A percentile compares a stretch with the other conserved stretches of the same genome.
Evolutionary conservation across 805 yeast genomes (phyloP).

Genomic region (Candida boidinii): DNA sequence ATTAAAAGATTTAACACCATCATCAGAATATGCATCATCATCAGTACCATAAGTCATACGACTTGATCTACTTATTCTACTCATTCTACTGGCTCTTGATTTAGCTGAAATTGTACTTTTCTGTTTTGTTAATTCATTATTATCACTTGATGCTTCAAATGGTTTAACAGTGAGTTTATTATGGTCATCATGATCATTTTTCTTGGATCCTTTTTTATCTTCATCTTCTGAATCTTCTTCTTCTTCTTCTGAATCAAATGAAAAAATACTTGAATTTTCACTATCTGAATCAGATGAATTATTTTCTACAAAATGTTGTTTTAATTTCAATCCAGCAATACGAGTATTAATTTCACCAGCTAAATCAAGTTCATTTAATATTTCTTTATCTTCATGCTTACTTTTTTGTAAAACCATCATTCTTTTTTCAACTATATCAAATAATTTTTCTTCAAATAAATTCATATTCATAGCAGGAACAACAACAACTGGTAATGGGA

Average conservation of each 20-base stretch:
- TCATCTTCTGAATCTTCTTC: conserved; percentile 6
- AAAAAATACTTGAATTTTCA: conserved; percentile 1
- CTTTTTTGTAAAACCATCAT: conserved; percentile 7
- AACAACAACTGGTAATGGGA: conserved; percentile 57
- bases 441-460: conserved; percentile 38
- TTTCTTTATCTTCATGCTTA: conserved; percentile 9
- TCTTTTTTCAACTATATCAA: conserved; percentile 23
- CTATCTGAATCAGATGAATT: not conserved
- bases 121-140: not conserved
- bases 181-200: conserved; percentile 8
- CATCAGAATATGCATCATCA: not conserved
- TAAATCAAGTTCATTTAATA: conserved; percentile 14
- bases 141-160: conserved; percentile 12
- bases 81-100: too few relatives aligned
- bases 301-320: too few relatives aligned
- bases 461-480: conserved; percentile 55
- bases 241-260: conserved; percentile 1
- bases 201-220: conserved; percentile 3
- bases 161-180: conserved; percentile 11
- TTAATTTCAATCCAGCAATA: too few relatives aligned
- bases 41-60: not conserved
- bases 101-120: too few relatives aligned
- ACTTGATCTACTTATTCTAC: too few relatives aligned
- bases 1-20: too few relatives aligned
- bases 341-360: too few relatives aligned